These are phyloP conservation scores for Trichoderma cornu-damae DNA, from an alignment of 2,329 filamentous ascomycete genomes.

Conservation along the genomic window DNA sequence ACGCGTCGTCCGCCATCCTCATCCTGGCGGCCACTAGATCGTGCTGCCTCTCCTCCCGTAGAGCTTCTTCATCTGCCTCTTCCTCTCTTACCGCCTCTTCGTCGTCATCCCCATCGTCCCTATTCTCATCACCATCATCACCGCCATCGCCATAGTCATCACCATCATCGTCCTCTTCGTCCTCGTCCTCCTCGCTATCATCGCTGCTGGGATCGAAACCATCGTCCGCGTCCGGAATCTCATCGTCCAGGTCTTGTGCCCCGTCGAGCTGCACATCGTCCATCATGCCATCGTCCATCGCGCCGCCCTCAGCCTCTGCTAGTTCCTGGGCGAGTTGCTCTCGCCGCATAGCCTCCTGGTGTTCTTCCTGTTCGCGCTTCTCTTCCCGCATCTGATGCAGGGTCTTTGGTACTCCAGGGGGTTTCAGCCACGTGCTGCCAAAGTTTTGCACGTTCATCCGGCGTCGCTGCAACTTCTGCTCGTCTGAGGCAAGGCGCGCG, in stretches of 20 bases:
- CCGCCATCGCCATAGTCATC: conserved; percentile 41
- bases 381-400: conserved; percentile 88
- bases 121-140: conserved; percentile 36
- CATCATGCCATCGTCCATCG: conserved; percentile 43
- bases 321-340: conserved; percentile 70
- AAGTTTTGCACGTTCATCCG: conserved; percentile 81
- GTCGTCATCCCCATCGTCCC: conserved; percentile 39
- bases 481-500: conserved; percentile 67
- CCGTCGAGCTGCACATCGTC: conserved; percentile 54
- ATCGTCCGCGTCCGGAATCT: conserved; percentile 63
- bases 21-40: conserved; percentile 47
- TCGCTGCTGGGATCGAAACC: conserved; percentile 48
- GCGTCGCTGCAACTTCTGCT: conserved; percentile 68
- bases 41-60: conserved; percentile 43
- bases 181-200: conserved; percentile 39
- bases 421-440: conserved; percentile 84
- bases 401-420: conserved; percentile 82
- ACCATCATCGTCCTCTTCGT: conserved; percentile 38
- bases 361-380: conserved; percentile 80
- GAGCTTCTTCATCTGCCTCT: conserved; percentile 36
- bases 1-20: conserved; percentile 56
- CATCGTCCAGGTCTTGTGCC: conserved; percentile 62
- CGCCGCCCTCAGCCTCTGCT: conserved; percentile 53
- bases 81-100: conserved; percentile 40
- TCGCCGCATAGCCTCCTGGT: conserved; percentile 65